Percentiles rank a stretch among this genome's conserved stretches.
Conservation (phyloP, 2,329 filamentous ascomycete species). For the Epichloe uncinata region DNA sequence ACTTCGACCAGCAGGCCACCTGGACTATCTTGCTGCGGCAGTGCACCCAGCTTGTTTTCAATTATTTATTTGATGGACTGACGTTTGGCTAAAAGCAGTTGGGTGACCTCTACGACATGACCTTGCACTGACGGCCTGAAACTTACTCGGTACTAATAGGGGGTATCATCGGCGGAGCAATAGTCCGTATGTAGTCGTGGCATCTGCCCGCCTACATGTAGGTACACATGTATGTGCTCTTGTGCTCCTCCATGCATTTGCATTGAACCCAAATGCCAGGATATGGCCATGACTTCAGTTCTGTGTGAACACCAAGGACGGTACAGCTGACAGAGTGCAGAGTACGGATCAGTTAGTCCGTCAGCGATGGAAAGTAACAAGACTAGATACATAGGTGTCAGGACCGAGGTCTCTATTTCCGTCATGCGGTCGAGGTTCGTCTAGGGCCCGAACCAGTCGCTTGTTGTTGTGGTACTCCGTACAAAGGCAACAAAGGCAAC, state of each 20-base stretch:
- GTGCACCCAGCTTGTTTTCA: background rate
- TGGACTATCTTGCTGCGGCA: background rate
- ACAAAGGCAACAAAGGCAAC: background rate
- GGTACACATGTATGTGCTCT: too few species aligned
- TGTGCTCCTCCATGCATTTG: background rate
- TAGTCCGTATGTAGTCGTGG: too few species aligned
- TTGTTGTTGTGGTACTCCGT: background rate
- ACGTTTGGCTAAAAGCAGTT: background rate
- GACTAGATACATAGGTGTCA: background rate
- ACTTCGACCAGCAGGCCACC: background rate
- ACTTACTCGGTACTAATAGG: too few species aligned
- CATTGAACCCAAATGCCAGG: background rate
- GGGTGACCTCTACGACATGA: background rate
- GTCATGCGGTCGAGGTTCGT: background rate
- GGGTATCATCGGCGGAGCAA: too few species aligned
- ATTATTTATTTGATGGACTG: background rate
- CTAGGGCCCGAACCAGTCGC: background rate
- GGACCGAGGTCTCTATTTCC: background rate
- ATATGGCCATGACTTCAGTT: background rate
- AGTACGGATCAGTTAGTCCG: background rate
- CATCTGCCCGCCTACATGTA: background rate
- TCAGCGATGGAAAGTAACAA: background rate
- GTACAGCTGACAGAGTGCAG: background rate
- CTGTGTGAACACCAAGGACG: background rate
- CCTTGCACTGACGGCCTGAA: background rate